Conservation (phyloP, 1,139 yeast genomes). For the Ashbya aceris region DNA sequence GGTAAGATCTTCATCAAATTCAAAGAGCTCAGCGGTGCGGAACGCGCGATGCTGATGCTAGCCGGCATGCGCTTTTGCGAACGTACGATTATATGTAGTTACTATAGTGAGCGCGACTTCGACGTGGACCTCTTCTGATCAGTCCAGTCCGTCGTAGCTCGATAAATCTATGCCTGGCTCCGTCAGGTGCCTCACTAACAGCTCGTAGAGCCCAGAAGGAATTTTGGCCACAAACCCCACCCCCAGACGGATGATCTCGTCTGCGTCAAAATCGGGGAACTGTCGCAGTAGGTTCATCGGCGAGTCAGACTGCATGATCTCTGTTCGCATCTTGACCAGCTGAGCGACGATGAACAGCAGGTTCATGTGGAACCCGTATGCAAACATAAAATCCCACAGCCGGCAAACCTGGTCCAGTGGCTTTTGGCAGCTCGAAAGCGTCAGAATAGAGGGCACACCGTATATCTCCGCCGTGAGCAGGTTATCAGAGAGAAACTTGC, state of each 20-base stretch:
- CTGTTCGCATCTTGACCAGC: constrained; percentile 56
- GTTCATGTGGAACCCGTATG: constrained; percentile 87
- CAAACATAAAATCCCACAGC: constrained; percentile 85
- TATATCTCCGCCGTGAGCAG: constrained; percentile 69
- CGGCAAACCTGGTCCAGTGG: constrained; percentile 67
- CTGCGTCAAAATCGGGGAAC: constrained; percentile 65
- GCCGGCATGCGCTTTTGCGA: constrained; percentile 66
- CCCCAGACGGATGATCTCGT: constrained; percentile 68
- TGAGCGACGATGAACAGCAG: constrained; percentile 80
- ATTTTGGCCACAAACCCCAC: constrained; percentile 72
- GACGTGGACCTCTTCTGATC: constrained; percentile 27
- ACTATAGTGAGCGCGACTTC: constrained; percentile 50
- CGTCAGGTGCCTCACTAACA: constrained; percentile 63
- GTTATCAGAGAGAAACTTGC: constrained; percentile 40
- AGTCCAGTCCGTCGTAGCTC: constrained; percentile 6
- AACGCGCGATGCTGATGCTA: constrained; percentile 48
- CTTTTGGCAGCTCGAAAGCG: constrained; percentile 85
- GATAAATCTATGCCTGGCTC: constrained; percentile 32
- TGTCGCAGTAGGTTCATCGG: constrained; percentile 73
- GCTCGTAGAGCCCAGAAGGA: constrained; percentile 58
- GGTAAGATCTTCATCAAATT: constrained; percentile 71
- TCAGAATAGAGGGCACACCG: constrained; percentile 81
- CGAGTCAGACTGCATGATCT: constrained; percentile 41
- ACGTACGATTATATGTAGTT: constrained; percentile 60
- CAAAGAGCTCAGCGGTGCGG: constrained; percentile 42